phyloP scores from a whole-genome alignment of 1,139 yeast genomes.

The Taiozyma onychis region DNA sequence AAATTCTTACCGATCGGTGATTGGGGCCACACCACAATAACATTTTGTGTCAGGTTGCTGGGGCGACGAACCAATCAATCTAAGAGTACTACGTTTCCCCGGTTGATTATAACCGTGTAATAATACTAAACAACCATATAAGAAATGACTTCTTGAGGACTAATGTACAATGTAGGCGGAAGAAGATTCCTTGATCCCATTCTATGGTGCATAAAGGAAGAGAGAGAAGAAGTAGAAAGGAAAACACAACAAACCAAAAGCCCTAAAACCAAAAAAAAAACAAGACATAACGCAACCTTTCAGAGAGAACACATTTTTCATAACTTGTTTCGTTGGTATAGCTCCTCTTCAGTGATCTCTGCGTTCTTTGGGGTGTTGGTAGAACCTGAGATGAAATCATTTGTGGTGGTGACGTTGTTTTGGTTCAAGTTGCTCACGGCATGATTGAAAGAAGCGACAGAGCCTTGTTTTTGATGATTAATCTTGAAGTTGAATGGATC shows the following conservation, averaged over 20 bases:
- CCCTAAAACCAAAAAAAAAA: not conserved
- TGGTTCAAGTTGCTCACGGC: slow-evolving; percentile 6
- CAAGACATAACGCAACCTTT: not conserved
- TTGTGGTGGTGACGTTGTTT: slow-evolving; percentile 13
- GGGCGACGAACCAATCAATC: too few species aligned
- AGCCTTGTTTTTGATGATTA: slow-evolving; percentile 12
- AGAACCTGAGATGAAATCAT: slow-evolving; percentile 15
- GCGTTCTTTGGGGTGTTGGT: not conserved
- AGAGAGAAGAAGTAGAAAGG: not conserved
- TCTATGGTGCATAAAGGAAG: not conserved
- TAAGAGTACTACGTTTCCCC: too few species aligned
- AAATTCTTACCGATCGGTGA: too few species aligned
- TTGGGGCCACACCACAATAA: too few species aligned
- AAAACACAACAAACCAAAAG: not conserved
- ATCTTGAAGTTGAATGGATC: not conserved
- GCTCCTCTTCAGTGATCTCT: not conserved
- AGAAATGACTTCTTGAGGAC: not conserved
- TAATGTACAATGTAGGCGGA: not conserved
- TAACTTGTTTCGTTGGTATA: not conserved
- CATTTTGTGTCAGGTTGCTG: too few species aligned
- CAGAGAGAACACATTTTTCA: not conserved
- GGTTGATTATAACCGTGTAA: too few species aligned
- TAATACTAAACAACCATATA: not conserved
- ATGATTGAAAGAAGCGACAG: slow-evolving; percentile 17
- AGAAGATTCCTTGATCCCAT: not conserved